Evolutionary conservation across 495 filamentous ascomycete species (phyloP), one percentile per base, ranked within the genome.

Genomic region (Talaromyces trachyspermus): DNA sequence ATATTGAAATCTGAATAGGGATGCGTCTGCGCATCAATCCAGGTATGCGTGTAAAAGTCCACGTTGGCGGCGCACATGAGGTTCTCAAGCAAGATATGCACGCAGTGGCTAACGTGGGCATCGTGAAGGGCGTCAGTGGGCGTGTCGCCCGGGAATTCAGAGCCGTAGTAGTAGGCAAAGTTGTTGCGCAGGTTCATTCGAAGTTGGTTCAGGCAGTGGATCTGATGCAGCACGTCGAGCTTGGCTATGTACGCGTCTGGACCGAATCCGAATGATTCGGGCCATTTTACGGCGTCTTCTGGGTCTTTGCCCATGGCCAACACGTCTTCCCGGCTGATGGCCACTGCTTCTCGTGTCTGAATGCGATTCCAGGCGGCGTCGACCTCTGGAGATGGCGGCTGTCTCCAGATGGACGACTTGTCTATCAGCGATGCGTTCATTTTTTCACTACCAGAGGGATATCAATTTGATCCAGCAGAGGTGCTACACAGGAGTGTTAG

Each of bases 61-160:
- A 65, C 50, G 33, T 62, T 64, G 0, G 55, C 59, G 20, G 49
- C 56, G 45, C 68, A 69, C 24, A 56, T 51, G 5, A 68, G 20
- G n/a, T 56, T 59, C 51, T 71, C 56, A 2, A 64, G 38, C 30
- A 71, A 51, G 11, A 64, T 50, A 22, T 66, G 49, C 12, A 67
- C 46, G 43, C 66, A 68, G 37, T 71, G 63, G 11, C 54, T 52
- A 11, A 59, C 44, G 36, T 64, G 64, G 2, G 27, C 30, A 0
- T 15, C 30, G 25, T 53, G 54, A 27, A 45, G 4, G 8, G 42
- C 50, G 15, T 23, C 22, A 11, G 46, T 25, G 15, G 36, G 14
- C 17, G 20, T 36, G 3, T 40, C 41, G 2, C 10, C 10, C 10
- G 29, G 29, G 15, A 35, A 53, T 24, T 35, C 37, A 10, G 40